phyloP scores from a whole-genome alignment of 208 protist species.

The Acanthamoeba lenticulata region DNA sequence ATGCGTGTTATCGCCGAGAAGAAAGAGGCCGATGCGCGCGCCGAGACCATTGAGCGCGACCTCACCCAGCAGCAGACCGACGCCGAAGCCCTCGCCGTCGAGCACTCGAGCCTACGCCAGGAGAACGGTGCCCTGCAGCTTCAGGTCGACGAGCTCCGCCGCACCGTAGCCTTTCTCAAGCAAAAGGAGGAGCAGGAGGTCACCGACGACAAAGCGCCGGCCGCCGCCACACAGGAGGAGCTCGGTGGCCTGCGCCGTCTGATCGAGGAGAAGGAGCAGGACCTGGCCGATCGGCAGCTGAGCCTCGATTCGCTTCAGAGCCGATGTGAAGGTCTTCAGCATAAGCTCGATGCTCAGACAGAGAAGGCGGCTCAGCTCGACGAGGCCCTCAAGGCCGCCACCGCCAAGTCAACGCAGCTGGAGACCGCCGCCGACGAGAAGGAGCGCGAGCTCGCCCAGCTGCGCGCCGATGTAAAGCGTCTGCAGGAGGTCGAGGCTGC shows the following conservation, averaged over 20 bases:
- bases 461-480: neutral
- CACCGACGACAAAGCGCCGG: neutral
- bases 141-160: neutral
- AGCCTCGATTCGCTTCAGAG: constrained; percentile 34
- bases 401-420: neutral
- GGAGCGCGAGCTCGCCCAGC: neutral
- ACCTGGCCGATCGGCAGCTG: neutral
- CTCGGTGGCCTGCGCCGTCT: neutral
- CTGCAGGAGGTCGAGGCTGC: neutral
- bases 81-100: neutral
- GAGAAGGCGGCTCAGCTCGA: neutral
- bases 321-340: neutral
- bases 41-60: neutral
- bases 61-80: neutral
- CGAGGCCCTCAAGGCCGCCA: neutral
- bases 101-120: neutral
- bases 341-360: neutral
- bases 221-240: neutral
- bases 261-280: constrained; percentile 11
- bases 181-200: constrained; percentile 31
- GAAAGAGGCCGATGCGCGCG: neutral
- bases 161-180: neutral
- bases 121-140: neutral
- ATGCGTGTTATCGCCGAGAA: constrained; percentile 2
- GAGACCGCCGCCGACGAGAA: neutral